These are phyloP conservation scores for Ophiosphaerella korrae DNA, from an alignment of 2,329 filamentous ascomycete species.

Conservation along the genomic window DNA sequence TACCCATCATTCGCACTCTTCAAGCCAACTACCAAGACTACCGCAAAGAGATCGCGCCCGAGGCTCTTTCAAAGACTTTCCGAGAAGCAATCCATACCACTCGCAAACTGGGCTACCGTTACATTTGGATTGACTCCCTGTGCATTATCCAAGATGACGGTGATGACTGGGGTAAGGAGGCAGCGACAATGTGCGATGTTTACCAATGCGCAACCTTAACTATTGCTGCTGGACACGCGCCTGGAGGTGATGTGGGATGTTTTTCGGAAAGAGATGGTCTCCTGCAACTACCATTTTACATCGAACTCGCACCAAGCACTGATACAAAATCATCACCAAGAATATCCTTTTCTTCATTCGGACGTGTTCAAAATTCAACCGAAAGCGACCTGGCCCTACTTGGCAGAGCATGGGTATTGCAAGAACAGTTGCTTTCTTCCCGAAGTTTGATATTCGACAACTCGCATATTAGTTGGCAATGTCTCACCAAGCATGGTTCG, in stretches of 20 bases:
- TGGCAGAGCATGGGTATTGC: constrained; percentile 29
- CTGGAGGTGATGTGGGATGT: constrained; percentile 23
- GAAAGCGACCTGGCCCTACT: constrained; percentile 21
- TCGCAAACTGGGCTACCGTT: constrained; percentile 17
- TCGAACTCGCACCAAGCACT: constrained; percentile 6
- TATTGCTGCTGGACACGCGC: constrained; percentile 29
- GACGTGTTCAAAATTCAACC: constrained; percentile 11
- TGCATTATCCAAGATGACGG: constrained; percentile 26
- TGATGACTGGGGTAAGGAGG: constrained; percentile 31
- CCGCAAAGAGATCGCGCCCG: constrained; percentile 8
- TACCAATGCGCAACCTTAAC: constrained; percentile 28
- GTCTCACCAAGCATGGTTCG: constrained; percentile 20
- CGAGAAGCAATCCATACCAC: constrained; percentile 20
- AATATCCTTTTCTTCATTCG: constrained; percentile 15
- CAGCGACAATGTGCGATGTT: constrained; percentile 30
- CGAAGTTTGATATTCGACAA: constrained; percentile 28
- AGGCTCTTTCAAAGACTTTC: constrained; percentile 19
- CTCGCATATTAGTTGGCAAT: constrained; percentile 27
- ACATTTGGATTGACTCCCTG: constrained; percentile 9
- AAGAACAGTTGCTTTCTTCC: constrained; percentile 27
- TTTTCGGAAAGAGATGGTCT: constrained; percentile 28
- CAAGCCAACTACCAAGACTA: constrained; percentile 17
- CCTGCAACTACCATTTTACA: constrained; percentile 20
- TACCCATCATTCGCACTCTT: constrained; percentile 24
- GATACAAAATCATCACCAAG: not conserved